Evolutionary conservation across 805 yeast genomes (phyloP), one percentile per base, ranked within the genome.

Genomic region (Metschnikowia lochheadii): DNA sequence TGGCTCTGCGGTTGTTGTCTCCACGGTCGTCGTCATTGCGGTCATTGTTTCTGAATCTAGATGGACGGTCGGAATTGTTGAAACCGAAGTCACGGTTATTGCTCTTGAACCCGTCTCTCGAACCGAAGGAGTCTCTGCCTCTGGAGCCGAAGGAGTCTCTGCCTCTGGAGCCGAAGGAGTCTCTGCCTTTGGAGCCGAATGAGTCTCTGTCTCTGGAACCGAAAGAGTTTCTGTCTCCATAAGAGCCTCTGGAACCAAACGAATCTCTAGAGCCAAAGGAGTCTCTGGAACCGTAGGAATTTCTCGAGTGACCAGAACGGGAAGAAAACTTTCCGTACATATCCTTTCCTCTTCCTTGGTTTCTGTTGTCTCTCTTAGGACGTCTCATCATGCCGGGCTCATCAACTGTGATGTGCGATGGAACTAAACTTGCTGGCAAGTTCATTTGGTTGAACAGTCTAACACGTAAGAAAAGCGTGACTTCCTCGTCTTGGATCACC

Each of bases 381-480:
- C 45, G 45, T 15, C 52, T 53, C 43, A 53, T 44, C 29, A 37
- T 31, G 15, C 36, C n/a, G 6, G 56, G 55, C 23, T 53, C 49
- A 35, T 55, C 58, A 31, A 55, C 56, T 42, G 54, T 49, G 21
- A 56, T 47, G 40, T 52, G 49, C 40, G 53, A 55, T 1, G 60
- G 60, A 33, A 55, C 57, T 32, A 56, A 53, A 46, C 43, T 20
- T 18, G 55, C 43, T 10, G 61, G 61, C 37, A 57, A 44, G 5
- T 45, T 56, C 49, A 56, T 52, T 40, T 43, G 53, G 44, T 54
- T 48, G 49, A 56, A 54, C 44, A 46, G 40, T 33, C 44, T 51
- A 13, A 37, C 40, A 17, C 52, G 34, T 29, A 56, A 44, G 26
- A 29, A 40, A 17, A 52, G 40, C 7, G 50, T 50, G 40, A 53